Percentiles rank a stretch among this genome's conserved stretches.
phyloP scores from a whole-genome alignment of 768 basidiomycete genomes.

The Filobasidium wieringae region DNA sequence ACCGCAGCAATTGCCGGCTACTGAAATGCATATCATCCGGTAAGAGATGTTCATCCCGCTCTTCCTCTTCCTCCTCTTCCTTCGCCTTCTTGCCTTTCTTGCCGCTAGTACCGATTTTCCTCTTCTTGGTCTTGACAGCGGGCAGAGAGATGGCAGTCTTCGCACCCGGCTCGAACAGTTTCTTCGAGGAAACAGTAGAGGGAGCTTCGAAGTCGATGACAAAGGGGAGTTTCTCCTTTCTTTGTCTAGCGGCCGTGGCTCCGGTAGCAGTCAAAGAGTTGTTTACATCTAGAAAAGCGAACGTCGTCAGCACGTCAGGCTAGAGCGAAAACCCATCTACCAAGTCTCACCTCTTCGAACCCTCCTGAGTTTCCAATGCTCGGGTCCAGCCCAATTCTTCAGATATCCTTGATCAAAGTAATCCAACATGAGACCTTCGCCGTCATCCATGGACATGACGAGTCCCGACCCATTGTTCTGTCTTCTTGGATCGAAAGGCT shows the following conservation, averaged over 20 bases:
- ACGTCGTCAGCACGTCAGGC: background rate
- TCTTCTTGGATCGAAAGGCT: slow-evolving; percentile 70
- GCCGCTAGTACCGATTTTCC: background rate
- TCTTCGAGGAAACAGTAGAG: slow-evolving; percentile 21
- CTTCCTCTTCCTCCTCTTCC: background rate
- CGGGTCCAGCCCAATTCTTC: slow-evolving; percentile 97
- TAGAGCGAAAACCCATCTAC: background rate
- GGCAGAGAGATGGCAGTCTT: slow-evolving; percentile 22
- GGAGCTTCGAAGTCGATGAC: slow-evolving; percentile 41
- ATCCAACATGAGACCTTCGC: slow-evolving; percentile 51
- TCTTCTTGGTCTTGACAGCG: background rate
- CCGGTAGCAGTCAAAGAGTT: slow-evolving; percentile 41
- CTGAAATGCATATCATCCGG: slow-evolving; percentile 99
- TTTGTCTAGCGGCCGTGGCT: slow-evolving; percentile 24
- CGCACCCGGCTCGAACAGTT: slow-evolving; percentile 30
- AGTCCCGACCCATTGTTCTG: slow-evolving; percentile 61
- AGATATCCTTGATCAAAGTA: slow-evolving; percentile 74
- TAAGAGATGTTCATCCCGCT: slow-evolving; percentile 58
- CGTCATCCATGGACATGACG: slow-evolving; percentile 66
- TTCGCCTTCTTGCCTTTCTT: slow-evolving; percentile 7
- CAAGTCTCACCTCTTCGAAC: slow-evolving; percentile 47
- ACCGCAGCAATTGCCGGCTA: slow-evolving; percentile 70
- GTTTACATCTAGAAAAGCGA: slow-evolving; percentile 16
- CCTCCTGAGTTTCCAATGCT: slow-evolving; percentile 91
- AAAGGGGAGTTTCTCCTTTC: slow-evolving; percentile 41